phyloP scores from a whole-genome alignment of 2,329 filamentous ascomycete species.

The Aspergillus piperis region DNA sequence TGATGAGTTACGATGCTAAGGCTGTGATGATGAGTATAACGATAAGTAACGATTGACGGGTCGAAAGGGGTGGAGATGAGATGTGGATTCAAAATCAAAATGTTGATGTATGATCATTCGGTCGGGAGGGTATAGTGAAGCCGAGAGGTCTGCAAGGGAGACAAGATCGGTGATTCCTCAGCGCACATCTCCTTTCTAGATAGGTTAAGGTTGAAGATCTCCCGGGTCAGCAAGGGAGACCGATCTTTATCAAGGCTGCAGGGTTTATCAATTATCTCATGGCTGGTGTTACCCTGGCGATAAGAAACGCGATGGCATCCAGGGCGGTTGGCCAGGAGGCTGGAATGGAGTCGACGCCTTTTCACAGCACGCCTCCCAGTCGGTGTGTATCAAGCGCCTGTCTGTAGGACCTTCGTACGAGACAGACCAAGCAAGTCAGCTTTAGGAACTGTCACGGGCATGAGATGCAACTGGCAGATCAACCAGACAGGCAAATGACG shows the following conservation, averaged over 20 bases:
- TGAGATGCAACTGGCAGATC: no score
- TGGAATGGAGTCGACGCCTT: neutral
- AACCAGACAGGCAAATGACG: neutral
- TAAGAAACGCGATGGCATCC: neutral
- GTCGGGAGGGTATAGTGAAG: neutral
- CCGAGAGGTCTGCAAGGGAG: neutral
- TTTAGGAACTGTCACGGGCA: no score
- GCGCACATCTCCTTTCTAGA: neutral
- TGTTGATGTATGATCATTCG: neutral
- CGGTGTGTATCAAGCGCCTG: neutral
- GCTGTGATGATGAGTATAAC: neutral
- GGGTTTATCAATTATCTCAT: neutral
- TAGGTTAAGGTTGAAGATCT: neutral
- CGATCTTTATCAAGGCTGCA: neutral
- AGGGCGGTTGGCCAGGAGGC: neutral
- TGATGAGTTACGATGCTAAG: neutral
- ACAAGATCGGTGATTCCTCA: neutral
- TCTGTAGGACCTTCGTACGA: neutral
- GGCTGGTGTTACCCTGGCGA: slow-evolving; percentile 9
- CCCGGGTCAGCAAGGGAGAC: neutral
- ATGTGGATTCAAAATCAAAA: neutral
- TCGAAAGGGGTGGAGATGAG: neutral
- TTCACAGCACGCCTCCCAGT: no score
- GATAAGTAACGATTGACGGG: neutral
- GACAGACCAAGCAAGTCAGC: no score